Base-by-base conservation (phyloP, 2,329 filamentous ascomycete species). In the Colletotrichum echinochloae region DNA sequence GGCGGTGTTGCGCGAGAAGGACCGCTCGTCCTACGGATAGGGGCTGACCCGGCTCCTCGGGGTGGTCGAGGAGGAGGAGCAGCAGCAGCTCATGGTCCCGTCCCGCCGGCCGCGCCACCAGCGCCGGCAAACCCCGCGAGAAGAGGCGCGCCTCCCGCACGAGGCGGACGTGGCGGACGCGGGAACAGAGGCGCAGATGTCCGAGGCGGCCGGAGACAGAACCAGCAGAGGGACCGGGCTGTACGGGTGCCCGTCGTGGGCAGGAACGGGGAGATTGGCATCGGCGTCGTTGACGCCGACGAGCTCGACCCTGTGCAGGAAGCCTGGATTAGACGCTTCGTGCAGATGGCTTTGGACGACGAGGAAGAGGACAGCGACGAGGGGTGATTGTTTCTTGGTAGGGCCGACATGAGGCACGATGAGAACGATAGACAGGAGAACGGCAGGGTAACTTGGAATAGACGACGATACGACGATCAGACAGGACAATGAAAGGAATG, bases 11-110 rank as follows among this genome's bases (percentile, higher is more conserved):
- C 85, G 51, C 84, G 85, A 2, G 87, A 89, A 75, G 87, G 85
- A 1, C 87, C 87, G 5, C 82, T 89, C 14, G 86, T 89, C 16
- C 83, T 89, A 37, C 83, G 87, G 37, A 85, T 89, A 35, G 83
- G 84, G 48, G 81, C 83, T 46, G 79, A 80, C 59, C 79, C 79
- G 63, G 77, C 75, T 44, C 77, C 71, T 12, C 70, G 74, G 33
- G 77, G 74, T 30, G 77, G 75, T 44, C 74, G 74, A 41, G 74
- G 73, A 37, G 64, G 67, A 33, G 63, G 49, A 30, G 51, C 30
- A 23, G 67, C 26, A 7, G 28, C 49, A 12, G 63, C 33, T 7
- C 67, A 70, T 14, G 68, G 68, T 4, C 73, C 75, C 35, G 73
- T 76, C 23, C 77, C 77, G 55, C 77, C 78, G 44, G 76, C 77